These are phyloP conservation scores for Penicillium daleae DNA, from an alignment of 495 filamentous ascomycete genomes.

Conservation along the genomic window DNA sequence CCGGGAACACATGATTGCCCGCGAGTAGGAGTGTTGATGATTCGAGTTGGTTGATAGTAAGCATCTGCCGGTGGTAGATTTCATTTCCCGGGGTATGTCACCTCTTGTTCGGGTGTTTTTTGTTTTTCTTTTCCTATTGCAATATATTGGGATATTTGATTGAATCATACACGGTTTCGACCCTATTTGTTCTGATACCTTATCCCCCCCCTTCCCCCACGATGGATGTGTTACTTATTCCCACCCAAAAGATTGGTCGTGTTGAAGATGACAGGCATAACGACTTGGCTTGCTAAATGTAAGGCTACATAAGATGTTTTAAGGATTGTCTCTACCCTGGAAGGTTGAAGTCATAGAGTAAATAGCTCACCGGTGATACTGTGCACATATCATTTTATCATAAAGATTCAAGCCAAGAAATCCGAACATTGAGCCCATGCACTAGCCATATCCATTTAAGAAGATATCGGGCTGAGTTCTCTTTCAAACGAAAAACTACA, in stretches of 20 bases:
- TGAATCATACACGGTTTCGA: slow-evolving; percentile 20
- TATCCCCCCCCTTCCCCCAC: not conserved
- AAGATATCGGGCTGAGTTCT: too few species aligned
- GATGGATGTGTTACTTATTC: slow-evolving; percentile 16
- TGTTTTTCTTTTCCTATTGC: slow-evolving; percentile 3
- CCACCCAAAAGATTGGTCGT: slow-evolving; percentile 12
- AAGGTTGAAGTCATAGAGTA: not conserved
- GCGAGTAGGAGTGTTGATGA: slow-evolving; percentile 37
- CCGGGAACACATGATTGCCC: slow-evolving; percentile 67
- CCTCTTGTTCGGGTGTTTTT: slow-evolving; percentile 1
- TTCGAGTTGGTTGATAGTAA: slow-evolving; percentile 16
- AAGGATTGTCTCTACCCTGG: not conserved
- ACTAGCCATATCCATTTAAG: too few species aligned
- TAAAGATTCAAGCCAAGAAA: not conserved
- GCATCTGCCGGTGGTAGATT: slow-evolving; percentile 14
- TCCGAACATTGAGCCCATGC: too few species aligned
- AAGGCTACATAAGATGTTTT: not conserved
- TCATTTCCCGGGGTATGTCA: not conserved
- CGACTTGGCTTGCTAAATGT: not conserved
- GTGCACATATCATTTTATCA: not conserved
- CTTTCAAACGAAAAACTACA: not conserved
- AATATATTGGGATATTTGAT: slow-evolving; percentile 19
- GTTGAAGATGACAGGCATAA: not conserved
- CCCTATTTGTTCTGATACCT: slow-evolving; percentile 4
- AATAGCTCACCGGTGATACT: not conserved